Evolutionary conservation across 169 alveolate genomes (phyloP), one percentile per base, ranked within the genome.

Genomic region (Cryptosporidium meleagridis): DNA sequence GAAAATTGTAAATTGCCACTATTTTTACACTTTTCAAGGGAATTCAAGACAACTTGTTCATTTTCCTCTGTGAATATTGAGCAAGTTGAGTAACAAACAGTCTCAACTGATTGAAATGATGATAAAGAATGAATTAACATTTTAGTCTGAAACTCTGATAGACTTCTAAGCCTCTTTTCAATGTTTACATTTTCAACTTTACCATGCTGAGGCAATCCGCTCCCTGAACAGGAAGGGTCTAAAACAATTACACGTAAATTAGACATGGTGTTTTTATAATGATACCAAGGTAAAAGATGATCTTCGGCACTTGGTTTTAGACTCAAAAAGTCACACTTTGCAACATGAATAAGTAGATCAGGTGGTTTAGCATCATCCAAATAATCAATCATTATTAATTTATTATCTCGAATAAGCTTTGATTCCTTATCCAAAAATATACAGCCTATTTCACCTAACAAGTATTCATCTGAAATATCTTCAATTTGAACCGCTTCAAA

Each of bases 211-310:
- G 95, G 93, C 10, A 92, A 84, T 35, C 95, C 95, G 44, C 95
- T 92, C 44, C 95, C 95, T 37, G 93, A 85, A 65, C 95, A 92
- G n/a, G 95, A 92, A 29, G 95, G 95, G 61, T 92, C 95, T 29
- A 92, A 69, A 12, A 92, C 29, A 29, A 92, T 71, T 23, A 39
- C 39, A 18, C 68, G 62, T n/a, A 31, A 31, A 33, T 48, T 80
- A 41, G 61, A 61, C 29, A 80, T 14, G 33, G 37, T 44, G 18
- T 48, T 45, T 59, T 39, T 62, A 62, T n/a, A 80, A 18, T 61
- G 21, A 62, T 80, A 80, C 89, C 89, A 80, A 41, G 89, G 80
- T 26, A 80, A 31, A 14, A 44, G 18, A 23, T 31, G 8, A 48
- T 59, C 59, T 5, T 80, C 52, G 0, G 35, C 37, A 75, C 7